Conservation (phyloP, 495 filamentous ascomycete genomes). For the Lasiosphaeria hispida region DNA sequence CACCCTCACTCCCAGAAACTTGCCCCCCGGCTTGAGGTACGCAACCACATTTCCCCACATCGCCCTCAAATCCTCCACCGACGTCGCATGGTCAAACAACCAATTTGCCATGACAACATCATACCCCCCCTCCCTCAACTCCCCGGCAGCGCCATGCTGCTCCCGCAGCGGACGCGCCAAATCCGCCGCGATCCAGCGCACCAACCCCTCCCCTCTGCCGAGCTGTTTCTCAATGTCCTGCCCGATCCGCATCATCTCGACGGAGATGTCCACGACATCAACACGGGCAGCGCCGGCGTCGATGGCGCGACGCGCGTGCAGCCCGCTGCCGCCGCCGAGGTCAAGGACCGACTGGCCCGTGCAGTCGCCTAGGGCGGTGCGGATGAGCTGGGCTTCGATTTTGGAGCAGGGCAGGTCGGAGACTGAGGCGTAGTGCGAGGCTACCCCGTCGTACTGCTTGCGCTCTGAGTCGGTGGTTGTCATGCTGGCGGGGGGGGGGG, state of each 20-base stretch:
- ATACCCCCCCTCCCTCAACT: slow-evolving; percentile 17
- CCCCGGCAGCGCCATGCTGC: neutral
- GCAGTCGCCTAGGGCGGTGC: slow-evolving; percentile 23
- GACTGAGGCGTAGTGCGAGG: too few relatives aligned
- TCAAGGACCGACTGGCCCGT: slow-evolving; percentile 32
- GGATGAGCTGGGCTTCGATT: slow-evolving; percentile 1
- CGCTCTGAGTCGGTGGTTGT: too few relatives aligned
- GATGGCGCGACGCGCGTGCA: slow-evolving; percentile 28
- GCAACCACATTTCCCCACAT: slow-evolving; percentile 30
- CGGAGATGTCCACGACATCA: slow-evolving; percentile 34
- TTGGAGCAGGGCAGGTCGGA: too few relatives aligned
- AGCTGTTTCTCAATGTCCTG: neutral
- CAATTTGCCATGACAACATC: slow-evolving; percentile 35
- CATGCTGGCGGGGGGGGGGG: too few relatives aligned
- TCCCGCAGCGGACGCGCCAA: slow-evolving; percentile 22
- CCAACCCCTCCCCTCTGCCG: too few relatives aligned
- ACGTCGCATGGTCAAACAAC: slow-evolving; percentile 29
- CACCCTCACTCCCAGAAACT: slow-evolving; percentile 23
- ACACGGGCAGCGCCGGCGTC: slow-evolving; percentile 26
- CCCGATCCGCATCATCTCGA: slow-evolving; percentile 27
- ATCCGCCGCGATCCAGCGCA: slow-evolving; percentile 25
- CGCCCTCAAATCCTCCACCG: slow-evolving; percentile 22
- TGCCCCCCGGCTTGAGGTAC: slow-evolving; percentile 30
- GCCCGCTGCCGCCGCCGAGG: slow-evolving; percentile 37
- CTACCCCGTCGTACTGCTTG: too few relatives aligned